Base-by-base conservation (phyloP, 345 rosid species). In the Microcos paniculata region DNA sequence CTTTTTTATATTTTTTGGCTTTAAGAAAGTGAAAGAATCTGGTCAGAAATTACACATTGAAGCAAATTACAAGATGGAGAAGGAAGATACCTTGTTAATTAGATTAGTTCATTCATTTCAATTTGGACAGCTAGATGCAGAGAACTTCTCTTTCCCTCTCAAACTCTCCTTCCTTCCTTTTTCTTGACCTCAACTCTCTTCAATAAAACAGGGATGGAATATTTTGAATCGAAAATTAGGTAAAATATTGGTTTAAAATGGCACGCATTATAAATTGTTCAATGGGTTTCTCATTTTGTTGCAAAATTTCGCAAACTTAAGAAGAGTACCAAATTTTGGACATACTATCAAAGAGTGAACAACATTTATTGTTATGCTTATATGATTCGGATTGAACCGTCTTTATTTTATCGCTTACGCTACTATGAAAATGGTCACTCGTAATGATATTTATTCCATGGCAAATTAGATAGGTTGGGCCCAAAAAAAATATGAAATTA, bases 1-100 rank as follows among this genome's bases (percentile, higher is more conserved):
- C 7, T 66, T 46, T 14, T 14, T 61, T n/a, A n/a, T n/a, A n/a
- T 19, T 21, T 24, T 13, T 14, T 40, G 68, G 62, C 38, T 40
- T 30, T 65, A 62, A 42, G 71, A 42, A 19, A 15, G 58, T 16
- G 58, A 49, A 79, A 61, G 78, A 74, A 73, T 69, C 66, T 59
- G 26, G 55, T 16, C 26, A n/a, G 10, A 45, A 35, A 56, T 16
- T 19, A 35, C 62, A 19, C 61, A 62, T 38, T 33, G 46, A 64
- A 70, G 53, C 67, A 62, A 53, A 46, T 26, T 24, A 53, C 43
- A 53, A 62, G 66, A 57, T 21, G 75, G 57, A 65, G 59, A 72
- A 71, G 49, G 13, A 48, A 58, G 64, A 71, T 23, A 24, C 46
- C 33, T 56, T 45, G 62, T 24, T 45, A 8, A 43, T 15, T 45